Evolutionary conservation across 768 basidiomycete genomes (phyloP), one percentile per base, ranked within the genome.

Genomic region (Russula brevipes): DNA sequence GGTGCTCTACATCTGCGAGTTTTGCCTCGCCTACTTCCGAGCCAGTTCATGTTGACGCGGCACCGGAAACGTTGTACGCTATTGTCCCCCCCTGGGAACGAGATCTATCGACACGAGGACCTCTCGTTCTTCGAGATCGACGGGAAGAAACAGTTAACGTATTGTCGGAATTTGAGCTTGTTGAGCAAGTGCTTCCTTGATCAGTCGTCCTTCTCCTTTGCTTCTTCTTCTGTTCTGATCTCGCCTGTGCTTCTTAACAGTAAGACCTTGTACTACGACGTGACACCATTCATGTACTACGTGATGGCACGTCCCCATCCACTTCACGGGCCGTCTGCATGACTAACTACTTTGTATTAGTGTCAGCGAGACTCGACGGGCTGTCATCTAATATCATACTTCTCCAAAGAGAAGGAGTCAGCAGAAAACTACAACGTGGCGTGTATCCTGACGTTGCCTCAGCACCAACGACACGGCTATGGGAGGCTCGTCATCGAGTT

Each of bases 251-350:
- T 46, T 63, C 46, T 19, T 58, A 65, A 54, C 70, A 94, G 91
- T 79, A 99, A 99, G 80, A 98, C 96, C 16, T 80, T 99, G 67
- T 98, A 99, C 78, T 99, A 98, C 78, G 97, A 99, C 78, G 96
- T 98, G 69, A 98, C 98, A 63, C 97, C 97, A 2, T 99, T 99
- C 80, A 85, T 99, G 83, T 99, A 94, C 81, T 99, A 99, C 81
- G 90, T 95, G 75, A 95, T 99, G 95, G 94, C 91, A 69, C 69
- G 82, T 58, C 57, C 24, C 16, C 17, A 8, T 17, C 39, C 46
- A 57, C 8, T 19, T 17, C 49, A n/a, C 45, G 17, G 9, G 17
- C 12, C 14, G 39, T 11, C 30, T 54, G 7, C 31, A 12, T 59
- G 38, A 53, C 59, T 24, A 11, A 6, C 52, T 55, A 61, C 61